These are phyloP conservation scores for Exophiala bonariae DNA, from an alignment of 2,329 filamentous ascomycete species.

Conservation along the genomic window DNA sequence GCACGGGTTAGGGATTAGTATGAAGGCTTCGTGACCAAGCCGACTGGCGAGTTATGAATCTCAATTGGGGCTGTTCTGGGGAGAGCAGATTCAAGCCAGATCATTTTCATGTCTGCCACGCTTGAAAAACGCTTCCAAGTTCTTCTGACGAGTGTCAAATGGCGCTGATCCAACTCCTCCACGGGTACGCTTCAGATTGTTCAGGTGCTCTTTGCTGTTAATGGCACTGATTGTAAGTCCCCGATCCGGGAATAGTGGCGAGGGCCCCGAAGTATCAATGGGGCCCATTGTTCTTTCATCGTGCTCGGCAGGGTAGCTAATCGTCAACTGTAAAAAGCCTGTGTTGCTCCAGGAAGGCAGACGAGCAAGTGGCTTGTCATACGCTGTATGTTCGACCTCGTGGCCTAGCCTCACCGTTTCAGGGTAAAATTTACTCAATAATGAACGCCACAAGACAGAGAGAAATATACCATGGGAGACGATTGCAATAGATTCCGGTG, in stretches of 20 bases:
- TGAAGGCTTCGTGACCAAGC: too few relatives aligned
- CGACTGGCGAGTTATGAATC: too few relatives aligned
- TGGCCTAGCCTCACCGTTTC: slow-evolving; percentile 46
- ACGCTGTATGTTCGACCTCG: slow-evolving; percentile 39
- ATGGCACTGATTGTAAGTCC: slow-evolving; percentile 59
- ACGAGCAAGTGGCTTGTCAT: slow-evolving; percentile 47
- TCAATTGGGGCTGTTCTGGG: too few relatives aligned
- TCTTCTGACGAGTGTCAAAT: slow-evolving; percentile 74
- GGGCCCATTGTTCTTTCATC: too few relatives aligned
- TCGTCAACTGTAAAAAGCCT: slow-evolving; percentile 55
- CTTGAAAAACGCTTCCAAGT: slow-evolving; percentile 76
- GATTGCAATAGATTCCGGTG: slow-evolving; percentile 53
- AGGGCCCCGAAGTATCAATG: too few relatives aligned
- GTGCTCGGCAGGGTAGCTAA: slow-evolving; percentile 7
- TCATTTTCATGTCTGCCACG: slow-evolving; percentile 27
- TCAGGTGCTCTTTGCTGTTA: slow-evolving; percentile 72
- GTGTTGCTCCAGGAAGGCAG: slow-evolving; percentile 67
- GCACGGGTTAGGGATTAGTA: too few relatives aligned
- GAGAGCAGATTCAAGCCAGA: too few relatives aligned
- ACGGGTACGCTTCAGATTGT: slow-evolving; percentile 72
- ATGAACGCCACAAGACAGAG: slow-evolving; percentile 63
- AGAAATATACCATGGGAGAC: slow-evolving; percentile 85
- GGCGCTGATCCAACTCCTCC: slow-evolving; percentile 78
- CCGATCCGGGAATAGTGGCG: too few relatives aligned
- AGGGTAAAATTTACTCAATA: slow-evolving; percentile 58